These are phyloP conservation scores for Cryptosporidium felis DNA, from an alignment of 169 alveolate species.

Conservation along the genomic window DNA sequence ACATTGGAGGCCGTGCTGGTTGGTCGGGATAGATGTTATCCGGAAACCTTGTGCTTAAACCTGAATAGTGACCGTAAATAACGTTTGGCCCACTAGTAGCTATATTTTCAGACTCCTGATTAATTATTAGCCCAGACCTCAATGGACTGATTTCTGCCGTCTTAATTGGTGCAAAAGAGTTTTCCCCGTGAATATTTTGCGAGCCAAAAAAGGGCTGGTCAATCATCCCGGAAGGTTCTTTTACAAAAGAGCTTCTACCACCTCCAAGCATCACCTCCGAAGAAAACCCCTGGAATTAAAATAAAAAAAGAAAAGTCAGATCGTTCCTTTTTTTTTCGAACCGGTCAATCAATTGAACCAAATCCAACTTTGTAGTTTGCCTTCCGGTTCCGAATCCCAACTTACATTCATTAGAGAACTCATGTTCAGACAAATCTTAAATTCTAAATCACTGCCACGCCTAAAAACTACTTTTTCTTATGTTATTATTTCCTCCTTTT, in stretches of 20 bases:
- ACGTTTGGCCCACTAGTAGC: not conserved
- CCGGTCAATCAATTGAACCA: too few species aligned
- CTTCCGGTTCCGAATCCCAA: too few species aligned
- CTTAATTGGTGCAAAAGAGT: not conserved
- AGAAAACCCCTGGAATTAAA: slow-evolving; percentile 27
- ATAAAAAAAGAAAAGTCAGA: too few species aligned
- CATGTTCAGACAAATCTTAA: slow-evolving; percentile 12
- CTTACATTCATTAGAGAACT: slow-evolving; percentile 56
- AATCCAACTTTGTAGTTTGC: too few species aligned
- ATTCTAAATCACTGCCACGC: not conserved
- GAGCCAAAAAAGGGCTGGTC: not conserved
- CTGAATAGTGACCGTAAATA: not conserved
- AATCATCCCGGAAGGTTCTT: not conserved
- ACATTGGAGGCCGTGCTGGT: not conserved
- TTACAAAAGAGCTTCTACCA: not conserved
- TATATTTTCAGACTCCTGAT: not conserved
- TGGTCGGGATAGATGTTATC: slow-evolving; percentile 7
- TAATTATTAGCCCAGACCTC: slow-evolving; percentile 33
- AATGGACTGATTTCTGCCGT: slow-evolving; percentile 50
- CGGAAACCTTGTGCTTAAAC: not conserved
- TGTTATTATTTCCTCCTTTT: not conserved
- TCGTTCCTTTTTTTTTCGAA: too few species aligned
- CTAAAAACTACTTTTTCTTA: not conserved
- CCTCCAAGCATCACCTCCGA: not conserved
- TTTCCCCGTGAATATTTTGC: not conserved